Evolutionary conservation across 2,329 filamentous ascomycete genomes (phyloP), one percentile per base, ranked within the genome.

Genomic region (Claviceps citrina): DNA sequence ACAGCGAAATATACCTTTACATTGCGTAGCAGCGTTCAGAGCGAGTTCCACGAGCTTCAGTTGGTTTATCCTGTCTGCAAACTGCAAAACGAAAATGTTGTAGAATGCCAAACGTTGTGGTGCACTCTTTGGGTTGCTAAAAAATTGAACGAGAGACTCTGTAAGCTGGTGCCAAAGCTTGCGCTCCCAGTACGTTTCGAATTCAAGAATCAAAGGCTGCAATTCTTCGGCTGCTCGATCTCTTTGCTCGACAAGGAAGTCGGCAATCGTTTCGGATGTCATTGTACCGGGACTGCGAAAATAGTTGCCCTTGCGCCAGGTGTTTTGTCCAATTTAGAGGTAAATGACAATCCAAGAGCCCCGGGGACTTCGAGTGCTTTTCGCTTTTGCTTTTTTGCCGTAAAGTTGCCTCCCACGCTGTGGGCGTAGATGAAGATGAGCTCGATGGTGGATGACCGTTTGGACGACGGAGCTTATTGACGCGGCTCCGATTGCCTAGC

Each of bases 141-240:
- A 98, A 73, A 89, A 95, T 50, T 83, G 73, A 51, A 94, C 70
- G 42, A 98, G 74, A 39, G 80, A 71, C 56, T 94, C 82, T 27
- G 91, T 98, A 50, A 98, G 81, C 66, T 98, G 87, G 68, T 98
- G 91, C 91, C 91, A 98, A 65, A 98, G 74, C 67, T 95, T 95
- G 54, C 89, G 80, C 70, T 98, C 91, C 91, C 91, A 98, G 57
- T 78, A 84, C 59, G 93, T 86, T 68, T 98, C 91, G 50, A 98
- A 94, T 54, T 81, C 77, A 53, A 98, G 73, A 61, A 95, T 84
- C 55, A 84, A 76, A 54, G 81, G 74, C 65, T 95, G 87, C 39
- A 93, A 75, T 60, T 93, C 83, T 51, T 86, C 83, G 39, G 86
- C 83, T 54, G 86, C 84, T 59, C 78, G 70, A 57, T 94, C 85